These are phyloP conservation scores for Athelia sp. DNA, from an alignment of 1,284 basidiomycete genomes.

Conservation along the genomic window DNA sequence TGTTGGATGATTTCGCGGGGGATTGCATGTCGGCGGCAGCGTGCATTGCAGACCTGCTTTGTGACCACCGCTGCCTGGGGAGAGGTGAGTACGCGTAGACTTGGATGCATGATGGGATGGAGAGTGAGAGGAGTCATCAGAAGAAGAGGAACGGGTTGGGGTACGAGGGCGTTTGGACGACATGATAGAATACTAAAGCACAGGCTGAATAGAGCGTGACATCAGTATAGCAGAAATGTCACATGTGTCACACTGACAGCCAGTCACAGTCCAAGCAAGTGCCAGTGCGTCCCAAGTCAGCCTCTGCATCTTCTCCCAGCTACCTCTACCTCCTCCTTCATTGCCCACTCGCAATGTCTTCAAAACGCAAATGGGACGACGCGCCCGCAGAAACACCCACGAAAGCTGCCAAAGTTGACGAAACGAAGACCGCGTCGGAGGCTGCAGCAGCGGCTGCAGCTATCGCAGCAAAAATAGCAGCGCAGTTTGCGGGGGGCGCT, in stretches of 20 bases:
- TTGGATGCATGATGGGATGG: neutral
- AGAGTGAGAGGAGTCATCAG: neutral
- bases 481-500: constrained; percentile 33
- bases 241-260: too few relatives aligned
- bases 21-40: constrained; percentile 80
- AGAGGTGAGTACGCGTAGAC: neutral
- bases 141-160: neutral
- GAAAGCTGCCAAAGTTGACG: constrained; percentile 46
- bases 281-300: too few relatives aligned
- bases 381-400: constrained; percentile 35
- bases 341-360: constrained; percentile 33
- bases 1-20: constrained; percentile 46
- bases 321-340: neutral
- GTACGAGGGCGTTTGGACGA: constrained; percentile 1
- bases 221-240: neutral
- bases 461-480: constrained; percentile 62
- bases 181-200: neutral
- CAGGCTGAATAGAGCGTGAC: neutral
- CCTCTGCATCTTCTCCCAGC: too few relatives aligned
- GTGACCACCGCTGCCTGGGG: too few relatives aligned
- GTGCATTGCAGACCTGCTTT: constrained; percentile 51
- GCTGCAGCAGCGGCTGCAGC: constrained; percentile 53
- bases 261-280: neutral
- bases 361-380: constrained; percentile 75
- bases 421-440: constrained; percentile 42